Base-by-base conservation (phyloP, 2,329 filamentous ascomycete genomes). In the Emergomyces pasteurianus region DNA sequence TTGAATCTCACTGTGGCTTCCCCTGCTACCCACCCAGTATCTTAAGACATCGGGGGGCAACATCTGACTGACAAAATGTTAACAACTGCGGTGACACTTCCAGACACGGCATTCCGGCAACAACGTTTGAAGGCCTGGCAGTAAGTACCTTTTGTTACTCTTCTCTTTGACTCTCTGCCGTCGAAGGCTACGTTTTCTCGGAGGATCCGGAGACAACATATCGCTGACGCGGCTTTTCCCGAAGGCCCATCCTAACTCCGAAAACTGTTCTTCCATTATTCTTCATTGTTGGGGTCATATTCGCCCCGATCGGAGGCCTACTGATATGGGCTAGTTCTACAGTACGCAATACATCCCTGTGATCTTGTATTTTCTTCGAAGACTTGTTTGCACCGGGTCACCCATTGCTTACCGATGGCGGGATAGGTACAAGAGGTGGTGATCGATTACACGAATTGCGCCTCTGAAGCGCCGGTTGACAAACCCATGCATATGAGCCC, bases 51-150 rank as follows among this genome's bases (percentile, higher is more conserved):
- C n/a, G 8, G 23, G n/a, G 58, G 42, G 43, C 28, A 55, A n/a
- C 46, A 9, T 38, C 43, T 42, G 34, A 53, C 59, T 62, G 58
- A 47, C 46, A 42, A 38, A 28, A 34, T 52, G 47, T 21, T 43
- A 14, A 3, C 31, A 31, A 31, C 23, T 54, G 31, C 14, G 57
- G 52, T 14, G 47, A 21, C 34, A 5, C 9, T 54, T 55, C 60
- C 71, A 95, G 90, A 97, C 78, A 97, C 92, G 62, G 94, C 94
- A 12, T 99, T 97, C 74, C 85, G 94, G 69, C 94, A 99, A 74
- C 94, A 99, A 77, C 86, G 94, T 72, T 78, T 99, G 75, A 96
- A 97, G 78, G 94, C 94, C 79, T 99, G 94, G 94, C 94, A 99
- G 88, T 95, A 81, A 77, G 90, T 83, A 54, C 59, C 3, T 53